Evolutionary conservation across 2,329 filamentous ascomycete genomes (phyloP).

Genomic region (Botrytis pseudocinerea): DNA sequence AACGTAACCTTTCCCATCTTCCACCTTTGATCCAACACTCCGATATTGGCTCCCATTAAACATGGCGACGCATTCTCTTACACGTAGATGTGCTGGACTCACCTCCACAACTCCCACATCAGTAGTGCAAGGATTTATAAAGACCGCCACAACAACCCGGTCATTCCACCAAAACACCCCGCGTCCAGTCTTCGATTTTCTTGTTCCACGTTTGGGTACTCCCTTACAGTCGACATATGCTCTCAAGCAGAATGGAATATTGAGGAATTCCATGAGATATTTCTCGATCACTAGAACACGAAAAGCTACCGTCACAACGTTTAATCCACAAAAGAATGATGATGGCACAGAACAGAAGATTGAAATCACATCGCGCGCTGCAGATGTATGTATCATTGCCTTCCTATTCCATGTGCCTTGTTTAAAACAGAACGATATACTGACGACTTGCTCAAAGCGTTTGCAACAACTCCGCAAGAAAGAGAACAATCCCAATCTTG

Average conservation of each 20-base stretch:
- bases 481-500: conserved; percentile 73
- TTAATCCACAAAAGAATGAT: conserved; percentile 78
- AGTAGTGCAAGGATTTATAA: conserved; percentile 36
- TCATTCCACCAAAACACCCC: conserved; percentile 35
- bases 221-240: neutral
- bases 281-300: conserved; percentile 31
- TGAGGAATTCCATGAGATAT: neutral
- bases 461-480: conserved; percentile 54
- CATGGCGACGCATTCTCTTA: conserved; percentile 36
- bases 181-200: conserved; percentile 37
- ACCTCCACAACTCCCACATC: conserved; percentile 28
- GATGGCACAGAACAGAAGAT: conserved; percentile 82
- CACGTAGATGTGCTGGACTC: conserved; percentile 32
- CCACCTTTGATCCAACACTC: neutral
- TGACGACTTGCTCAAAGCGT: conserved; percentile 29
- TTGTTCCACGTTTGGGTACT: conserved; percentile 30
- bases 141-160: conserved; percentile 32
- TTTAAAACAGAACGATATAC: neutral
- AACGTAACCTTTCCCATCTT: neutral
- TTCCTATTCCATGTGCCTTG: neutral
- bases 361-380: conserved; percentile 80
- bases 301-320: conserved; percentile 42
- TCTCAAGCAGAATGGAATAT: neutral
- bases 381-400: conserved; percentile 57
- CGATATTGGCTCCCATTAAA: neutral